Evolutionary conservation across 2,329 filamentous ascomycete genomes (phyloP).

Genomic region (Colletotrichum aenigma): DNA sequence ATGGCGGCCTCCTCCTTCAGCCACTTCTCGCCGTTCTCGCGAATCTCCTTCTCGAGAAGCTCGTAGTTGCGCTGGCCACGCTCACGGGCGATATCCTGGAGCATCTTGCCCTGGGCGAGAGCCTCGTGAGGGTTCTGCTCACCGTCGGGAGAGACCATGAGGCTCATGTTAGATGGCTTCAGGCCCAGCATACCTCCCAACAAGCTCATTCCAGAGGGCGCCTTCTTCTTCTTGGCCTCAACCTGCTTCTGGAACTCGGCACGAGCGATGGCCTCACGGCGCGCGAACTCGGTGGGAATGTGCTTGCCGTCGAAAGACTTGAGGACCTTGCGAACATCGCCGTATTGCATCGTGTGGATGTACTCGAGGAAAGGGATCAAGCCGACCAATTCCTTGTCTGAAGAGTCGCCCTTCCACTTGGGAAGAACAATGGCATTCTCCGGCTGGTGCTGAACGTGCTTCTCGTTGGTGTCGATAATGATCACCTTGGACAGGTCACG

Average conservation of each 20-base stretch:
- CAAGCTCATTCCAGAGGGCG: slow-evolving; percentile 67
- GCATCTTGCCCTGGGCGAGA: slow-evolving; percentile 92
- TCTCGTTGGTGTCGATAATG: slow-evolving; percentile 84
- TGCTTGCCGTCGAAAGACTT: slow-evolving; percentile 88
- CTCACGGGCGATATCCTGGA: slow-evolving; percentile 93
- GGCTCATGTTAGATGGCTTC: slow-evolving; percentile 70
- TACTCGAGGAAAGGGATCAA: slow-evolving; percentile 98
- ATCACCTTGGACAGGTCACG: slow-evolving; percentile 95
- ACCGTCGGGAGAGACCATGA: slow-evolving; percentile 65
- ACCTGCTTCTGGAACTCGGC: slow-evolving; percentile 84
- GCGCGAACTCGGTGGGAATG: slow-evolving; percentile 89
- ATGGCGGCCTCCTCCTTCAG: slow-evolving; percentile 89
- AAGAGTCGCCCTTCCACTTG: slow-evolving; percentile 84
- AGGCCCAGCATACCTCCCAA: slow-evolving; percentile 78
- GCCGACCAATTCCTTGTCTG: slow-evolving; percentile 85
- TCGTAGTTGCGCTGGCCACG: slow-evolving; percentile 90
- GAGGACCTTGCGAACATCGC: slow-evolving; percentile 84
- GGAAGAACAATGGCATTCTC: slow-evolving; percentile 93
- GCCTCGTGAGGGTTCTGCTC: slow-evolving; percentile 77
- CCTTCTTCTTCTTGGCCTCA: slow-evolving; percentile 64
- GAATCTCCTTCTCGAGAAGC: slow-evolving; percentile 86
- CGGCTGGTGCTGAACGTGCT: slow-evolving; percentile 88
- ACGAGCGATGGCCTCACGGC: slow-evolving; percentile 83
- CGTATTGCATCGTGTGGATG: slow-evolving; percentile 89
- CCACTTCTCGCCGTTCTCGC: slow-evolving; percentile 94